Evolutionary conservation across 176 grass and related monocot genomes (phyloP).

Genomic region (Carex kokanica): DNA sequence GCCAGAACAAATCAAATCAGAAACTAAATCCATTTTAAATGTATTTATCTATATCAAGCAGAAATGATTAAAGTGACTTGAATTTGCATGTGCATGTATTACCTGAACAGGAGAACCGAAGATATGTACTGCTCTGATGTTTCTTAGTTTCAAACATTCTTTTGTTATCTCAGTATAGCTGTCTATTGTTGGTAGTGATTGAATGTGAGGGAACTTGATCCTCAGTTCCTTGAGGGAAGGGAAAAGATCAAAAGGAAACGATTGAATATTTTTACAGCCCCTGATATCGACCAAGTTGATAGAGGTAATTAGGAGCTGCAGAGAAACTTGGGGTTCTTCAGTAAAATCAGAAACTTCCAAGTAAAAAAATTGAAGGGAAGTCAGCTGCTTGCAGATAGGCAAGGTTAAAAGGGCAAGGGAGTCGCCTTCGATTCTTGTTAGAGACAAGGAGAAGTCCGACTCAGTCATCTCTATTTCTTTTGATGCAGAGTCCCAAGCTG

Average conservation of each 20-base stretch:
- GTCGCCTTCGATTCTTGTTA: neutral
- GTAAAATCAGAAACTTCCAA: neutral
- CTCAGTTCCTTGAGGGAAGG: neutral
- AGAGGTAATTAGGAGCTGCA: conserved; percentile 19
- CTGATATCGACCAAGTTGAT: neutral
- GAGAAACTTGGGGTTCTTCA: conserved; percentile 16
- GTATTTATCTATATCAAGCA: neutral
- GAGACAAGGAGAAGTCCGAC: neutral
- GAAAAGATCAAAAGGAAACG: conserved; percentile 24
- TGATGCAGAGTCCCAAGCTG: neutral
- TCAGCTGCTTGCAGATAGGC: conserved; percentile 15
- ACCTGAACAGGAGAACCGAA: neutral
- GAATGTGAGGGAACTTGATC: neutral
- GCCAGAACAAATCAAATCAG: neutral
- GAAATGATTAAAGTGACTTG: neutral
- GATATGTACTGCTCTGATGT: neutral
- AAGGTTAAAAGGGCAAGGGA: neutral
- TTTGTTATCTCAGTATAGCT: neutral
- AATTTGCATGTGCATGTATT: neutral
- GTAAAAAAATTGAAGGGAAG: neutral
- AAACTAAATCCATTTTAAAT: neutral
- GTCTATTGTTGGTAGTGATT: neutral
- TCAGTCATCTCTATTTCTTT: neutral
- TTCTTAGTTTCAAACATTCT: neutral
- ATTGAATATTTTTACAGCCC: rapidly evolving